Evolutionary conservation across 208 protist genomes (phyloP).

Genomic region (Leptomonas pyrrhocoris): DNA sequence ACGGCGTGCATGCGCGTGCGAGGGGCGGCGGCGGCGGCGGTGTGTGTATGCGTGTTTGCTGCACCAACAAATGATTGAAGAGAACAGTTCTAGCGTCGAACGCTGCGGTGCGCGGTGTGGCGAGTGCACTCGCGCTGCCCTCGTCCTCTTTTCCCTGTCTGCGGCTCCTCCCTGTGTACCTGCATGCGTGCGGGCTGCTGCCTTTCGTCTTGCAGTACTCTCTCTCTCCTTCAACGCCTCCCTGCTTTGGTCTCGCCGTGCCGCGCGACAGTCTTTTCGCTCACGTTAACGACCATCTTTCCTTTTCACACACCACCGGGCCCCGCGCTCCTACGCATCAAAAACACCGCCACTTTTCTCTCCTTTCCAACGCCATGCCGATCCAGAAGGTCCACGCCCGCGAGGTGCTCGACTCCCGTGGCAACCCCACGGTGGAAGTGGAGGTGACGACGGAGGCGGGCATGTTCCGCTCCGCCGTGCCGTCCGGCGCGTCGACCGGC

Average conservation of each 20-base stretch:
- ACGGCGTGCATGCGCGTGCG: not conserved
- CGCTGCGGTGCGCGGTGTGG: too few relatives aligned
- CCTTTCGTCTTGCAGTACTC: not conserved
- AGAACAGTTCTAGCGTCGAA: too few relatives aligned
- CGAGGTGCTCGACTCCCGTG: conserved; percentile 90
- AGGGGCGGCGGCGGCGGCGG: not conserved
- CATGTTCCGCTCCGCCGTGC: conserved; percentile 96
- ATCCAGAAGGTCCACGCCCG: conserved; percentile 89
- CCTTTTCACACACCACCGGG: not conserved
- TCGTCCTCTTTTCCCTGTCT: too few relatives aligned
- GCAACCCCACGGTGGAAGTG: conserved; percentile 94
- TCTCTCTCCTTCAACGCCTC: not conserved
- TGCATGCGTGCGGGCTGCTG: not conserved
- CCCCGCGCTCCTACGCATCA: not conserved
- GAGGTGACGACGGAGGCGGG: conserved; percentile 97
- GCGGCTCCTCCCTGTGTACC: too few relatives aligned
- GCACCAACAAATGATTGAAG: not conserved
- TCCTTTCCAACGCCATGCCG: conserved; percentile 43
- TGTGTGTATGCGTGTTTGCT: not conserved
- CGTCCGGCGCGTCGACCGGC: conserved; percentile 99
- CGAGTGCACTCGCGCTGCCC: too few relatives aligned
- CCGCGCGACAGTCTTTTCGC: not conserved
- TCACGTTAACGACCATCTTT: not conserved
- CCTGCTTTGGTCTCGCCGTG: not conserved
- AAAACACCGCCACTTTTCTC: not conserved